These are phyloP conservation scores for Tricharina praecox DNA, from an alignment of 495 filamentous ascomycete genomes.

Conservation along the genomic window DNA sequence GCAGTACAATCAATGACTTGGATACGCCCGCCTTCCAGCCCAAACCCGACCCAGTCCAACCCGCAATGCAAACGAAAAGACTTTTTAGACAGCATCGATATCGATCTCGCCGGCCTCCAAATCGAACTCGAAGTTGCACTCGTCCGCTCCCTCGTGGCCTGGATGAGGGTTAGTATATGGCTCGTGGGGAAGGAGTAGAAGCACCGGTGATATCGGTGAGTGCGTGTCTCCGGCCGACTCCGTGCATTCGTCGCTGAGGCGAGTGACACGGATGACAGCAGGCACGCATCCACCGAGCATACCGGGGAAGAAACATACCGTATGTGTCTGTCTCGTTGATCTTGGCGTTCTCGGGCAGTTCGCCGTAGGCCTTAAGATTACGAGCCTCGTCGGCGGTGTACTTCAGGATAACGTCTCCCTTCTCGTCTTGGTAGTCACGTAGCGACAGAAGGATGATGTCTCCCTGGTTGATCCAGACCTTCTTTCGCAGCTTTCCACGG, in stretches of 20 bases:
- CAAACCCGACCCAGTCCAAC: too few relatives aligned
- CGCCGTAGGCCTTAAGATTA: slow-evolving; percentile 85
- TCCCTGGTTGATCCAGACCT: slow-evolving; percentile 96
- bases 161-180: background rate
- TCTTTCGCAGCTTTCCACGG: slow-evolving; percentile 93
- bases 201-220: background rate
- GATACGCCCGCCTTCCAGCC: too few relatives aligned
- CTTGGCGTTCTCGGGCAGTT: slow-evolving; percentile 93
- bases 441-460: slow-evolving; percentile 96
- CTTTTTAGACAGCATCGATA: slow-evolving; percentile 62
- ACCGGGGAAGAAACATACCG: slow-evolving; percentile 20
- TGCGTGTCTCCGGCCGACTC: background rate
- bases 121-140: slow-evolving; percentile 73
- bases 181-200: too few relatives aligned
- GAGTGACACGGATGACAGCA: background rate
- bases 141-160: slow-evolving; percentile 50
- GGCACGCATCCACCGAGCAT: background rate
- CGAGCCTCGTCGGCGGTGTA: slow-evolving; percentile 95
- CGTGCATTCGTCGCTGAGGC: background rate
- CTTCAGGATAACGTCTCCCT: slow-evolving; percentile 98
- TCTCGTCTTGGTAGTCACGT: slow-evolving; percentile 97
- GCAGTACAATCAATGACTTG: too few relatives aligned
- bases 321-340: slow-evolving; percentile 98
- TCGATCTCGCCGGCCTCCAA: slow-evolving; percentile 49
- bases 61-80: too few relatives aligned